A percentile compares a stretch with the other conserved stretches of the same genome.
These are phyloP conservation scores for Mrakia frigida DNA, from an alignment of 768 basidiomycete species.

Conservation along the genomic window DNA sequence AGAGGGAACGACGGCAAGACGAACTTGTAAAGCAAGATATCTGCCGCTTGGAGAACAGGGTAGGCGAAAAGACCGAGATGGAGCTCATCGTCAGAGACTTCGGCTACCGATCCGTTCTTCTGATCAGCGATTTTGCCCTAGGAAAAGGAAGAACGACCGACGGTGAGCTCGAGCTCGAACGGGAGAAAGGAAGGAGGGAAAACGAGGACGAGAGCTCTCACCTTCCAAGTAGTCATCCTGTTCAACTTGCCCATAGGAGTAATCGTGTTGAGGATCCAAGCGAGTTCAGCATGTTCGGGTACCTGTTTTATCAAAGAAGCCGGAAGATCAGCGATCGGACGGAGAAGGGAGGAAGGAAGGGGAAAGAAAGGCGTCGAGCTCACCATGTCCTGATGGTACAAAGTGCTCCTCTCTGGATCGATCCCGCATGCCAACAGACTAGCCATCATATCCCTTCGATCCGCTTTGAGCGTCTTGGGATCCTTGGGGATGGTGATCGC, in stretches of 20 bases:
- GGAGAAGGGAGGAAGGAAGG: too few relatives aligned
- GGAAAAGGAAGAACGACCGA: not conserved
- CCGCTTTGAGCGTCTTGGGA: slow-evolving; percentile 56
- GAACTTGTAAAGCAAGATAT: slow-evolving; percentile 79
- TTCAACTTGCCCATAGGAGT: slow-evolving; percentile 75
- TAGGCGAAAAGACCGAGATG: slow-evolving; percentile 86
- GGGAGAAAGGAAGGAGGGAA: not conserved
- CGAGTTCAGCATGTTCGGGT: slow-evolving; percentile 73
- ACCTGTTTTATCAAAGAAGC: slow-evolving; percentile 53
- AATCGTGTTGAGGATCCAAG: slow-evolving; percentile 83
- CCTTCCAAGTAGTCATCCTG: slow-evolving; percentile 98
- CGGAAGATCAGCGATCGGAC: not conserved
- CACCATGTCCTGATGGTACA: slow-evolving; percentile 89
- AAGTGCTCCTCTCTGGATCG: slow-evolving; percentile 62
- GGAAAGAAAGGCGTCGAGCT: slow-evolving; percentile 37
- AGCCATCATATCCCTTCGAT: slow-evolving; percentile 73
- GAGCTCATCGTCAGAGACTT: slow-evolving; percentile 73
- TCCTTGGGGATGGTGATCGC: slow-evolving; percentile 88
- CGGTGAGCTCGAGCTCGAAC: not conserved
- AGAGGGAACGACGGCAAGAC: slow-evolving; percentile 35
- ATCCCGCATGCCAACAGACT: slow-evolving; percentile 78
- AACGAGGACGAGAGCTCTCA: slow-evolving; percentile 39
- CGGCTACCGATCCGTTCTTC: slow-evolving; percentile 68
- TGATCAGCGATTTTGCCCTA: slow-evolving; percentile 71
- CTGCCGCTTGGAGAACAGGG: slow-evolving; percentile 88